Evolutionary conservation across 2,329 filamentous ascomycete genomes (phyloP).

Genomic region (Verticillium zaregamsianum): DNA sequence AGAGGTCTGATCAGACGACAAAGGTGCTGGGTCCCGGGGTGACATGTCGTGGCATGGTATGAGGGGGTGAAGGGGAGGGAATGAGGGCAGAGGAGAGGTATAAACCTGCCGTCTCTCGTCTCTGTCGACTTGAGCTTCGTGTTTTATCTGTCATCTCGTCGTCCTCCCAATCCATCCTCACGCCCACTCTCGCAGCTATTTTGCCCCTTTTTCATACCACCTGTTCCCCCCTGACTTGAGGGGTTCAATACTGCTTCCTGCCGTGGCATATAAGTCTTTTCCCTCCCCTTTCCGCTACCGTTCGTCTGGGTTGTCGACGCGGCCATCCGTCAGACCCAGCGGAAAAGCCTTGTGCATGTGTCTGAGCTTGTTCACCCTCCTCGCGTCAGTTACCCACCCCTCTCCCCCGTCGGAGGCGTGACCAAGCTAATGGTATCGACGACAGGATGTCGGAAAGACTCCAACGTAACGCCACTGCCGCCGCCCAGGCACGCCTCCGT

Average conservation of each 20-base stretch:
- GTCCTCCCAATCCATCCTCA: too few relatives aligned
- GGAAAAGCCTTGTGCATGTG: background rate
- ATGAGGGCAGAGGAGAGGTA: too few relatives aligned
- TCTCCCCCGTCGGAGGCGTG: background rate
- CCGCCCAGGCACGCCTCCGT: background rate
- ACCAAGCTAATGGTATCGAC: background rate
- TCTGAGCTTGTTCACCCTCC: background rate
- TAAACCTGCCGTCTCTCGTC: too few relatives aligned
- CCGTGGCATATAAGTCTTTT: background rate
- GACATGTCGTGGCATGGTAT: too few relatives aligned
- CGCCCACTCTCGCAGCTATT: too few relatives aligned
- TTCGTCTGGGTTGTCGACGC: background rate
- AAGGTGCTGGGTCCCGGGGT: background rate
- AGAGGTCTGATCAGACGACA: background rate
- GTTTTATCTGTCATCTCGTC: too few relatives aligned
- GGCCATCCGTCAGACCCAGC: background rate
- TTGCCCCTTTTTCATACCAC: too few relatives aligned
- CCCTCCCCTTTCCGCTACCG: background rate
- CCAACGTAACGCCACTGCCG: background rate
- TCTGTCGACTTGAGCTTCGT: too few relatives aligned
- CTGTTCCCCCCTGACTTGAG: too few relatives aligned
- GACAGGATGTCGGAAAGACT: background rate
- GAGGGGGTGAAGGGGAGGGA: background rate
- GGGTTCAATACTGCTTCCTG: too few relatives aligned
- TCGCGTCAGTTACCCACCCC: background rate